Conservation (phyloP, 2,329 filamentous ascomycete species). For the Aspergillus latus region DNA sequence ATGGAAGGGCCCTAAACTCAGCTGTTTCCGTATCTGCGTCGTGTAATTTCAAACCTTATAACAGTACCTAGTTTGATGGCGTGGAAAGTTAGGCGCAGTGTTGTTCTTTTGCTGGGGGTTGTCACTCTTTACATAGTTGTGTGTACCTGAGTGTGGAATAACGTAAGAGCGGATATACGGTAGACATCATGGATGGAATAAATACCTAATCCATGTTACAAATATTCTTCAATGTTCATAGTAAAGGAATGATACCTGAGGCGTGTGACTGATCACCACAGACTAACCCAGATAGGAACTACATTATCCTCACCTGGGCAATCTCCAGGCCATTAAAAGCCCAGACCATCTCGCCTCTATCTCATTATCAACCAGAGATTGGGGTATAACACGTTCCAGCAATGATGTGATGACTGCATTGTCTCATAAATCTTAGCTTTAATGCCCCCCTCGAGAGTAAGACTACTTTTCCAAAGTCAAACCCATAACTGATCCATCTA, state of each 20-base stretch:
- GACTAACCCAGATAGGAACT: neutral
- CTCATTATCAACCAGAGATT: neutral
- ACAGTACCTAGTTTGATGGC: conserved; percentile 10
- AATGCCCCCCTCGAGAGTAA: conserved; percentile 22
- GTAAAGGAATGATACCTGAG: neutral
- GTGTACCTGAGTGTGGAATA: neutral
- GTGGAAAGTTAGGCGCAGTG: conserved; percentile 14
- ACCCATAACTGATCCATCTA: conserved; percentile 4
- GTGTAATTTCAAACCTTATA: conserved; percentile 7
- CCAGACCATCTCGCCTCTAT: neutral
- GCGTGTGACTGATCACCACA: neutral
- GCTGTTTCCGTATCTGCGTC: neutral
- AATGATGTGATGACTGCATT: conserved; percentile 3
- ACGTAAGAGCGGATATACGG: neutral
- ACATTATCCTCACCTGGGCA: neutral
- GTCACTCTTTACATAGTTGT: neutral
- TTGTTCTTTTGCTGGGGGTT: neutral
- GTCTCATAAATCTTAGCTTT: neutral
- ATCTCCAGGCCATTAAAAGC: neutral
- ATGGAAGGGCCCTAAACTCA: neutral
- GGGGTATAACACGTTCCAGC: neutral
- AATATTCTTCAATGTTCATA: neutral
- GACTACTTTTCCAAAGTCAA: neutral
- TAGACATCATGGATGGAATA: too few species aligned
- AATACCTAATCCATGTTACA: too few species aligned